Base-by-base conservation (phyloP, 305 asterid genomes). In the Stenogyne calaminthoides region DNA sequence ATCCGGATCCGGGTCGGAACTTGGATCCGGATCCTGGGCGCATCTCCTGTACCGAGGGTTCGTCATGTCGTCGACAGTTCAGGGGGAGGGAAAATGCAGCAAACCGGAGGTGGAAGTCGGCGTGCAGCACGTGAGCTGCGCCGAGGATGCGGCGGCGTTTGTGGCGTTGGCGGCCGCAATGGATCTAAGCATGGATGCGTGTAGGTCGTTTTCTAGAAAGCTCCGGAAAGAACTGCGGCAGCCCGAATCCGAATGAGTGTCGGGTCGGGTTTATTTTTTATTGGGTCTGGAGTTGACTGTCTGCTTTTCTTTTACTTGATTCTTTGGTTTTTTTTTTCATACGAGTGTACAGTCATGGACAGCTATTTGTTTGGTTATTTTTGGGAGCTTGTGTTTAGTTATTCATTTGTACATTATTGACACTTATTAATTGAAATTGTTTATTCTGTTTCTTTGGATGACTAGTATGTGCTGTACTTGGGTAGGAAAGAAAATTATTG, bases 101-200 rank as follows among this genome's bases (percentile, higher is more conserved):
- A 80, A 81, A 62, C 98, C 99, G 27, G 93, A 85, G 80, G 96
- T 94, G 81, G 98, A 90, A 60, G 88, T 94, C 1, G 99, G 99
- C 42, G 95, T 82, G 80, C 97, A 88, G 27, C 99, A 94, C 69
- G 99, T 94, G 85, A 68, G 83, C 4, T 94, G 99, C 86, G 73
- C 96, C 2, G 99, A 91, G 92, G 99, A 91, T 58, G 99, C 98
- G 0, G 99, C 99, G 3, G 97, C 86, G 1, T 94, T 88, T 5
- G 98, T 94, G 77, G 99, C 99, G 4, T 72, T 94, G 80, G 95
- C 99, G 0, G 98, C 96, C 5, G 99, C 99, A 4, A 78, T 94
- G 91, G 97, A 92, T 76, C 82, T 92, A 0, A 94, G 98, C 76
- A 81, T 94, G 90, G 99, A 94, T 61, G 98, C 99, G 67, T 90